Evolutionary conservation across 2,329 filamentous ascomycete species (phyloP), one percentile per base, ranked within the genome.

Genomic region (Colletotrichum tropicale): DNA sequence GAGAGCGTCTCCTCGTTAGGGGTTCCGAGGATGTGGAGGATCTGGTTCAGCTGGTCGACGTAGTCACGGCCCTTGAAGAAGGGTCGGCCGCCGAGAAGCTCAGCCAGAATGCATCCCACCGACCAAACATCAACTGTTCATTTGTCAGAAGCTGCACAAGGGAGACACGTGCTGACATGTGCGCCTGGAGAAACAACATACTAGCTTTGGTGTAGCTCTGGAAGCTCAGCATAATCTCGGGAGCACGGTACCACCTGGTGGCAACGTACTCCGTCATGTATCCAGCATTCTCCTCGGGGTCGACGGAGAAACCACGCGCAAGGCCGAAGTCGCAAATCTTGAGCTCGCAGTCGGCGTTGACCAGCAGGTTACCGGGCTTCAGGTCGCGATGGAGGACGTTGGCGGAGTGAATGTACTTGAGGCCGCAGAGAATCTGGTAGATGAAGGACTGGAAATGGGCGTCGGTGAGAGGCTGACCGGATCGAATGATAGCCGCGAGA

Each of bases 221-320:
- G 92, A 99, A 99, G 89, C 96, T 98, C 85, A 99, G 89, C 97
- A 99, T 99, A 81, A 99, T 99, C 86, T 99, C 97, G 7, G 97
- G 97, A 5, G 97, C 97, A 87, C 91, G 89, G 82, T 92, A 99
- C 97, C 97, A 99, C 88, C 97, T 92, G 68, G 97, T 99, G 66
- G 97, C 97, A 71, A 99, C 97, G 82, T 99, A 99, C 87, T 99
- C 97, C 13, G 97, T 99, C 97, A 99, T 98, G 87, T 98, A 99
- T 26, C 97, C 97, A 21, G 97, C 97, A 84, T 98, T 98, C 87
- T 99, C 96, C 85, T 99, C 95, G 2, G 97, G 97, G 80, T 98
- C 96, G 82, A 98, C 93, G 5, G 96, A 98, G 89, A 99, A 98
- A 74, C 97, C 97, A 89, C 97, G 93, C 7, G 97, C 97, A 74